Evolutionary conservation across 495 filamentous ascomycete species (phyloP), one percentile per base, ranked within the genome.

Genomic region (Penicillium pancosmium): DNA sequence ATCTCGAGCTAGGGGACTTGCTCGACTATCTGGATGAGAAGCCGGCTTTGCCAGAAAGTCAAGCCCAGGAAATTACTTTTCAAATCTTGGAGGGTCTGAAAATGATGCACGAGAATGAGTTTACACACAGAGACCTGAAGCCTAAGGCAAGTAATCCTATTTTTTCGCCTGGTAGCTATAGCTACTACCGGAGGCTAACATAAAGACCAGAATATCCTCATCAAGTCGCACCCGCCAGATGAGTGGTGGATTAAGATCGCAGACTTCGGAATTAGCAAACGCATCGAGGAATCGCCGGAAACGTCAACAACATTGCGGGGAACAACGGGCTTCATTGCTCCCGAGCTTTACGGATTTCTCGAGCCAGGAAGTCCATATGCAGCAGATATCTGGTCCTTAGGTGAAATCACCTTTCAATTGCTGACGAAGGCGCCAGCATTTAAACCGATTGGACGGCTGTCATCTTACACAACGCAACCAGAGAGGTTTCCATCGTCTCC

Each of bases 61-160:
- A 82, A 25, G 76, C 62, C 8, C 56, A 70, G 41, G 50, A 68
- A 5, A 75, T 82, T 15, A 52, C 67, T 1, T 61, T 51, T 5
- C 80, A 84, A 56, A 46, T 83, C 4, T 60, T 82, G 1, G 75
- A 79, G 46, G 80, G 73, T 1, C 60, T 83, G 10, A 34, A 52
- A 5, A 65, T 76, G 33, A 80, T 84, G 77, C 81, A 83, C 61
- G 52, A 66, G n/a, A 71, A 80, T 41, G 64, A 63, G 0, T 83
- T 78, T 62, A 69, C 72, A 10, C 81, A 84, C 54, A 59, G 81
- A 13, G 81, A 83, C 60, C 44, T 83, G 4, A 84, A 84, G 61
- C 82, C 82, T 12, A 62, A 70, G 25, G 78, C 78, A 67, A 44
- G 41, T 6, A 40, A 40, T 12, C 11, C 1, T 2, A 9, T 40